Evolutionary conservation across 495 filamentous ascomycete species (phyloP), one percentile per base, ranked within the genome.

Genomic region (Parathielavia hyrcaniae): DNA sequence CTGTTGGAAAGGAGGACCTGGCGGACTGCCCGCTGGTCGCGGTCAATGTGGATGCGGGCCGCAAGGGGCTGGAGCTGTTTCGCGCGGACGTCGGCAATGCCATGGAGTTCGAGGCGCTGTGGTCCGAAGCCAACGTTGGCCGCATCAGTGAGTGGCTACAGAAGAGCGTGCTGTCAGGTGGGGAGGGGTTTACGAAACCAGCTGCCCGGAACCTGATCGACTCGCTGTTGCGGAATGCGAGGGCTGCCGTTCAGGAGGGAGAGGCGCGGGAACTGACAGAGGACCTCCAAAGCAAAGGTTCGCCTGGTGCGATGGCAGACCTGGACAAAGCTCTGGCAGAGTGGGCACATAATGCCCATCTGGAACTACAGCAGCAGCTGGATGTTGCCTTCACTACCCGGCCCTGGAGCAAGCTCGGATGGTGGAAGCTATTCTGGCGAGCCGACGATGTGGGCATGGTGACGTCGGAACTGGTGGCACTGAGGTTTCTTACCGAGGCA

Each of bases 391-490:
- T 96, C 63, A 69, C 79, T 13, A 82, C 82, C 39, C 76, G 73
- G 40, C 71, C 79, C 26, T 97, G 92, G 92, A 76, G 78, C 3
- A 85, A 82, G 17, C 75, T 96, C 1, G 79, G 81, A 11, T 98
- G 92, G 93, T 97, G 89, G 88, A 95, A 95, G 67, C 82, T 98
- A 13, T 85, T 95, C 65, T 97, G 90, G 90, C 85, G 87, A 13
- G 89, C 89, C 46, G 93, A 97, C 69, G 92, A 97, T 62, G 90
- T 98, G 40, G 78, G 80, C 32, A 85, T 89, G 79, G 82, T 93
- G 47, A 81, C 86, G 1, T 83, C 83, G 3, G 87, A 95, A 58
- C 83, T 96, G 53, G 70, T 97, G 4, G 78, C 82, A 38, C 79
- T 76, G 48, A 77, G 78, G n/a, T 96, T 91, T 71, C 80, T 98